Conservation (phyloP, 2,329 filamentous ascomycete genomes). For the Phaeosphaeriaceae sp. region DNA sequence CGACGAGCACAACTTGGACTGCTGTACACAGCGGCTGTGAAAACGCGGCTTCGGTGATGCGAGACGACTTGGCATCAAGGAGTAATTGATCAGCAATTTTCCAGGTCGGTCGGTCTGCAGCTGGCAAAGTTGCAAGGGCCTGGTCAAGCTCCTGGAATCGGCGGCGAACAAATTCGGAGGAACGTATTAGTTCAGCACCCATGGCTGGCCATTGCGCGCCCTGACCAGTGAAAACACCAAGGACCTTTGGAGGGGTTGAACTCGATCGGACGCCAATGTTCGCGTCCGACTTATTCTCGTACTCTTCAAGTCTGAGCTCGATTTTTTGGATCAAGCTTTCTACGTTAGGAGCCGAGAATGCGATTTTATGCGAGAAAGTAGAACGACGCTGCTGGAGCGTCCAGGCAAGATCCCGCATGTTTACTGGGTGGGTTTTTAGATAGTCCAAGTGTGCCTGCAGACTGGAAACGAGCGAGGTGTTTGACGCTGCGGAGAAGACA, state of each 20-base stretch:
- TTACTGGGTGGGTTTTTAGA: not conserved
- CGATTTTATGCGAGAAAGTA: not conserved
- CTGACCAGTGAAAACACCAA: slow-evolving; percentile 46
- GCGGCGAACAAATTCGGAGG: no score
- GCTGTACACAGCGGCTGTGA: slow-evolving; percentile 47
- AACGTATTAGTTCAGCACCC: slow-evolving; percentile 32
- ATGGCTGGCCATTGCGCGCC: slow-evolving; percentile 53
- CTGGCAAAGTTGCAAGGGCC: not conserved
- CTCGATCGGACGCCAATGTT: no score
- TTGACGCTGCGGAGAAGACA: slow-evolving; percentile 13
- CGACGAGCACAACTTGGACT: slow-evolving; percentile 45
- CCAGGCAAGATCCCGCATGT: slow-evolving; percentile 1
- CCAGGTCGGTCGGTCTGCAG: not conserved
- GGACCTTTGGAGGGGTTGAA: not conserved
- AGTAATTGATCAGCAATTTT: not conserved
- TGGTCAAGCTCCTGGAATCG: not conserved
- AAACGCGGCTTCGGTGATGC: slow-evolving; percentile 22
- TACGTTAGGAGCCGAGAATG: slow-evolving; percentile 9
- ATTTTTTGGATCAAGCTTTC: not conserved
- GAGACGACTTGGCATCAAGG: not conserved
- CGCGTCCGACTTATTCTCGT: no score
- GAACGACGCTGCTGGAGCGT: not conserved
- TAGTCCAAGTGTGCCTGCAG: not conserved
- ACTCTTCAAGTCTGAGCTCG: no score
- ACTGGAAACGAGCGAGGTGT: not conserved